Evolutionary conservation across 164 flowering plant species (phyloP), one percentile per base, ranked within the genome.

Genomic region (Vitis cinerea): DNA sequence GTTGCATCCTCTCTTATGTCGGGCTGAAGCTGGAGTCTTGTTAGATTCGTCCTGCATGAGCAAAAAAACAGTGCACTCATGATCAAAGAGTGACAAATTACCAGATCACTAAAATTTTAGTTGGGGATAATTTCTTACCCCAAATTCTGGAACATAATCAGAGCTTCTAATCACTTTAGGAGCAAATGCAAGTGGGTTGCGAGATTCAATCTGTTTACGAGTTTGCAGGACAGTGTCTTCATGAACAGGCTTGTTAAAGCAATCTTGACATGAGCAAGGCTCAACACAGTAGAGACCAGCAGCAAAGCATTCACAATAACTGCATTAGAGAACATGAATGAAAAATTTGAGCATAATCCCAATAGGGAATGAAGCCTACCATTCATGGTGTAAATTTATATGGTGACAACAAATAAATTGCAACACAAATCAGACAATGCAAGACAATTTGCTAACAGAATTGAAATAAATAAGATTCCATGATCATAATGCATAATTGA

Each of bases 251-350:
- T 79, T 87, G 81, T 91, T 91, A 55, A 80, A 77, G 77, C 93
- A 91, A 55, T 84, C 88, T 72, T 72, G 83, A 71, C 97, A 90
- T 64, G 83, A 81, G 79, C 93, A 90, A 60, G 89, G 83, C 65
- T 83, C 93, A 27, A 84, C 71, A 64, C 97, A 90, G 74, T 90
- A 90, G 68, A 90, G 72, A 52, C 97, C 93, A 76, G 97, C 89
- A 74, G 93, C 94, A 85, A 91, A 91, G 77, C 97, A 89, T 61
- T 90, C 91, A 73, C 95, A 88, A 60, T 90, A 90, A 49, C 92
- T 90, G 81, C 65, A 67, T 58, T 44, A 68, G 29, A 72, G 15
- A 58, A 23, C 9, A 27, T 50, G 47, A 63, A 11, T 17, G 19
- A 16, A 12, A 57, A 56, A 17, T 16, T 4, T 10, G 31, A 53